Base-by-base conservation (phyloP, 208 protist genomes). In the Leishmania arabica region DNA sequence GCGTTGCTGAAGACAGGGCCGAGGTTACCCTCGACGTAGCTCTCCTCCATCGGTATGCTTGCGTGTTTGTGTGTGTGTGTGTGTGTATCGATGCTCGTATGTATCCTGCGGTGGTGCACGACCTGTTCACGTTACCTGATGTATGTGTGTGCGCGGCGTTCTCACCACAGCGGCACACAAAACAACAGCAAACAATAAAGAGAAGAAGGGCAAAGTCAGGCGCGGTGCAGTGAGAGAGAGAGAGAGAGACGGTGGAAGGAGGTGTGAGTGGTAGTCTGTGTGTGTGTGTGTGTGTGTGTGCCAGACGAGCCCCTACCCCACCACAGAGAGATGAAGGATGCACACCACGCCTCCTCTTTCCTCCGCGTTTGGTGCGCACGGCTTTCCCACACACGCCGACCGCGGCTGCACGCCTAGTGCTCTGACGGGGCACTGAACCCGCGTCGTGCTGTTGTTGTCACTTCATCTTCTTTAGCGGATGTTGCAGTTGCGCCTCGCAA, bases 1-100 rank as follows among this genome's bases (percentile, higher is more conserved):
- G 94, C 94, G 53, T 87, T 74, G 77, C 84, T 91, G 75, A 95
- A 97, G 51, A 94, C 84, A 27, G 83, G 73, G 31, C 94, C 94
- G 9, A 97, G 90, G 73, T 94, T 87, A 8, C 94, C 94, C 17
- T 92, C 94, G 6, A 90, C 85, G 70, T 97, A 97, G 81, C 91
- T 93, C 73, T 97, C 92, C 76, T 87, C 83, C 86, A 92, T 92
- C 19, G 24, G 54, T 64, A 19, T 65, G 53, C 31, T 1, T 51
- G 74, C 6, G 74, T 34, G 74, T 68, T 0, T 53, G 40, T 27
- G 53, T 31, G 56, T 19, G 45, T 2, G 54, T 69, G 24, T 64
- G 42, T 34, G 70, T 64, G 42, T 34, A 49, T 19, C 31, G 11
- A 51, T 54, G 70, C 2, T n/a, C 27, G 47, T 42, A 9, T 76